Evolutionary conservation across 73 alveolate genomes (phyloP), one percentile per base, ranked within the genome.

Genomic region (Blepharisma stoltei): DNA sequence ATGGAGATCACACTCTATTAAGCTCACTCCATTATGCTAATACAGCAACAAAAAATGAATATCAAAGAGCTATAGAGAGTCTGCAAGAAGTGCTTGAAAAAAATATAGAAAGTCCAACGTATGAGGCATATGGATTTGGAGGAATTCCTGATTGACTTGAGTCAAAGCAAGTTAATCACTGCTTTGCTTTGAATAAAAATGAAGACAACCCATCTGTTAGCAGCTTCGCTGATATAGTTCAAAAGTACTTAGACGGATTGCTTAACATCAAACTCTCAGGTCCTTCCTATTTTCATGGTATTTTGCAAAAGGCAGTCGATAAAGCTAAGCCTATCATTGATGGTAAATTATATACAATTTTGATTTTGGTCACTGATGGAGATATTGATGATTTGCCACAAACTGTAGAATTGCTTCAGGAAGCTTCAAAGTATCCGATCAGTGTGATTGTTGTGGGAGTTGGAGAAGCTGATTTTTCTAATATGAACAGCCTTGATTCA

Each of bases 121-220:
- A 89, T 23, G 97, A 98, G 0, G 85, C 88, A 49, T 90, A 81
- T 70, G 99, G 99, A 6, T 95, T 91, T 86, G 99, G 99, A 18
- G 96, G 90, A 1, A 4, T 52, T 52, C 66, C 66, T 14, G 91
- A 89, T 4, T 81, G 38, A 46, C 67, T 68, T 45, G 85, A 88
- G 52, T 32, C 85, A 37, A 90, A 25, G 5, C 14, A 60, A 60
- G 73, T 85, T 14, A 38, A 77, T 20, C 90, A 89, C 49, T 76
- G 87, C 53, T 93, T 93, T 78, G 89, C 98, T 9, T 77, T 93
- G 70, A 93, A 93, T 85, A 90, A 95, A 20, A 90, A 93, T 81
- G 78, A 78, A 6, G 66, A 78, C 60, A 87, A 78, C 27, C 98
- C 98, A 2, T 90, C 88, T 65, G 88, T 78, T 23, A 67, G 65